phyloP scores from a whole-genome alignment of 805 yeast genomes.

The Wickerhamomyces bovis region DNA sequence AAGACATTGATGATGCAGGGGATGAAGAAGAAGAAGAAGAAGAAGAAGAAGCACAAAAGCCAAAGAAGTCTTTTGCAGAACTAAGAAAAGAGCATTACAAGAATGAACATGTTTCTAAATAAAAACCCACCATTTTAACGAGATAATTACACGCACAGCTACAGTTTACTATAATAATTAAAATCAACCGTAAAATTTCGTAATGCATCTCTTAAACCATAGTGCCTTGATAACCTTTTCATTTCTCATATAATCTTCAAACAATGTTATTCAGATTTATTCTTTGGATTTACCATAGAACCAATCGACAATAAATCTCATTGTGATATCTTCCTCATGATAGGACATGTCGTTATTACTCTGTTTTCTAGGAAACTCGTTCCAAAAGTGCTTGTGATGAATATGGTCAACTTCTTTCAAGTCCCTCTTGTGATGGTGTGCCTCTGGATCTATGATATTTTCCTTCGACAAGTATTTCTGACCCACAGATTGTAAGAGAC shows the following conservation, averaged over 20 bases:
- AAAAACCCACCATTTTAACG: background rate
- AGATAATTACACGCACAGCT: background rate
- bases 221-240: background rate
- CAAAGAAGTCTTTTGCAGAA: constrained; percentile 29
- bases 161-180: background rate
- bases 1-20: constrained; percentile 12
- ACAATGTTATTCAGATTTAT: no score
- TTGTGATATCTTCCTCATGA: constrained; percentile 24
- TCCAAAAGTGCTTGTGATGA: constrained; percentile 15
- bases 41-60: constrained; percentile 36
- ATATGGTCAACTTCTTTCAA: constrained; percentile 12
- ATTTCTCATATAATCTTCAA: background rate
- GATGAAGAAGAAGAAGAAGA: constrained; percentile 8
- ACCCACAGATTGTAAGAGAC: constrained; percentile 4
- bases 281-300: constrained; percentile 9
- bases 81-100: constrained; percentile 21
- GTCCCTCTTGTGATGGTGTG: constrained; percentile 9
- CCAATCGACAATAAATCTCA: constrained; percentile 22
- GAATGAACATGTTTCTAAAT: constrained; percentile 12
- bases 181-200: background rate
- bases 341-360: constrained; percentile 23
- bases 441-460: constrained; percentile 5
- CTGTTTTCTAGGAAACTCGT: constrained; percentile 25
- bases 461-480: constrained; percentile 4
- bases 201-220: background rate